Percentiles rank a stretch among this genome's conserved stretches.
Evolutionary conservation across 805 yeast genomes (phyloP).

Genomic region (Cyberlindnera maclurae): DNA sequence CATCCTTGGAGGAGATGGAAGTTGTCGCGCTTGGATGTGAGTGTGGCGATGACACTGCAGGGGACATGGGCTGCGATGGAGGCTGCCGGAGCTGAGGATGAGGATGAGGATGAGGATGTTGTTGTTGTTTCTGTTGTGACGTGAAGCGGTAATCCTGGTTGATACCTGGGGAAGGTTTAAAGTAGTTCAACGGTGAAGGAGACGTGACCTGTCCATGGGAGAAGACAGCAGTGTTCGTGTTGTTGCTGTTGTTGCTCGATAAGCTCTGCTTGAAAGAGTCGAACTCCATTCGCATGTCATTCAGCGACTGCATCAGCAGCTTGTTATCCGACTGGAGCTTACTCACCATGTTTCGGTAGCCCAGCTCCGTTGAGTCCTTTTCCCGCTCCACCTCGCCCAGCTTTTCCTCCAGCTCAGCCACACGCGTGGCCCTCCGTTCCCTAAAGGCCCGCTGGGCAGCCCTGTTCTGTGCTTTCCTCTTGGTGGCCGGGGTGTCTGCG

Average conservation of each 20-base stretch:
- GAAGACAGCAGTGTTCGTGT: constrained; percentile 18
- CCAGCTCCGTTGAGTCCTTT: constrained; percentile 45
- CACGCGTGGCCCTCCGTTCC: constrained; percentile 77
- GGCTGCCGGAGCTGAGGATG: constrained; percentile 1
- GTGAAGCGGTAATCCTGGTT: constrained; percentile 6
- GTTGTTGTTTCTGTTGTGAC: background rate
- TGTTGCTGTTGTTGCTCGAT: background rate
- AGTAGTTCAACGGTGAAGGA: constrained; percentile 31
- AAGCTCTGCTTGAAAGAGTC: constrained; percentile 16
- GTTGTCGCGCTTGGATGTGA: constrained; percentile 15
- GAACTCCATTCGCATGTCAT: constrained; percentile 24
- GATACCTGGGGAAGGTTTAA: constrained; percentile 35
- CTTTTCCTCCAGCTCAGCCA: constrained; percentile 68
- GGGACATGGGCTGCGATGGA: constrained; percentile 3
- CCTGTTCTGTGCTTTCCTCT: constrained; percentile 84
- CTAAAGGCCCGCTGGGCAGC: constrained; percentile 93
- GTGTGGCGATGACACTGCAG: constrained; percentile 29
- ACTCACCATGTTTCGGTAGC: constrained; percentile 17
- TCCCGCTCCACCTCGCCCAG: constrained; percentile 62
- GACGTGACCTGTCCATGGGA: constrained; percentile 21
- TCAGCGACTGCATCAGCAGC: constrained; percentile 24
- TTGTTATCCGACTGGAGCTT: constrained; percentile 29
- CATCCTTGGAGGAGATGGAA: constrained; percentile 16
- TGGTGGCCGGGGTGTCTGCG: constrained; percentile 74
- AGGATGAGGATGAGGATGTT: background rate